Percentiles rank a stretch among this genome's conserved stretches.
phyloP scores from a whole-genome alignment of 2,329 filamentous ascomycete genomes.

The Fusarium sp. region DNA sequence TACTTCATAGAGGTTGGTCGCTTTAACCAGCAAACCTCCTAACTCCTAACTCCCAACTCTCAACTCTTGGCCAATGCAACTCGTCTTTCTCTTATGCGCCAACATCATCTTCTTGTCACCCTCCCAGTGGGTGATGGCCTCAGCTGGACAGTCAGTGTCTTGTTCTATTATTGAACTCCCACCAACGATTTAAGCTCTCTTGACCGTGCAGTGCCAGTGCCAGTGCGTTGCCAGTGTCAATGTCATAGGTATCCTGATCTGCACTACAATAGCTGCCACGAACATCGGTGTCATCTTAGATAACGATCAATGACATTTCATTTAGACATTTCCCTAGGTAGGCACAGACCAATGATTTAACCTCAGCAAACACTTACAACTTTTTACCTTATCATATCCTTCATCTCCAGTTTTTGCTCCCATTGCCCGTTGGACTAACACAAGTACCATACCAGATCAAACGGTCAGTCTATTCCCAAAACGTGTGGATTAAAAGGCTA shows the following conservation, averaged over 20 bases:
- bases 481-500: slow-evolving; percentile 11
- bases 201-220: slow-evolving; percentile 12
- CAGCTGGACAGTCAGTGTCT: slow-evolving; percentile 3
- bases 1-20: neutral
- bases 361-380: neutral
- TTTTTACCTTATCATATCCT: neutral
- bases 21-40: neutral
- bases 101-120: neutral
- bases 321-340: neutral
- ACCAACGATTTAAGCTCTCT: slow-evolving; percentile 3
- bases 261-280: no score
- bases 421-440: slow-evolving; percentile 9
- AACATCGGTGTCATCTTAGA: no score
- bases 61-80: slow-evolving; percentile 16
- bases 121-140: neutral
- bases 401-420: neutral
- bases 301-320: neutral
- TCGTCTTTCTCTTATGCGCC: slow-evolving; percentile 5
- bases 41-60: no score
- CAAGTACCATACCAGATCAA: neutral
- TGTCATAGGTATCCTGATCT: neutral
- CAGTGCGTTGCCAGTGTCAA: neutral
- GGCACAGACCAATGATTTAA: neutral
- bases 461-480: slow-evolving; percentile 8
- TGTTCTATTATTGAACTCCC: neutral